phyloP scores from a whole-genome alignment of 306 rosid species.

The Casuarina cunninghamiana region DNA sequence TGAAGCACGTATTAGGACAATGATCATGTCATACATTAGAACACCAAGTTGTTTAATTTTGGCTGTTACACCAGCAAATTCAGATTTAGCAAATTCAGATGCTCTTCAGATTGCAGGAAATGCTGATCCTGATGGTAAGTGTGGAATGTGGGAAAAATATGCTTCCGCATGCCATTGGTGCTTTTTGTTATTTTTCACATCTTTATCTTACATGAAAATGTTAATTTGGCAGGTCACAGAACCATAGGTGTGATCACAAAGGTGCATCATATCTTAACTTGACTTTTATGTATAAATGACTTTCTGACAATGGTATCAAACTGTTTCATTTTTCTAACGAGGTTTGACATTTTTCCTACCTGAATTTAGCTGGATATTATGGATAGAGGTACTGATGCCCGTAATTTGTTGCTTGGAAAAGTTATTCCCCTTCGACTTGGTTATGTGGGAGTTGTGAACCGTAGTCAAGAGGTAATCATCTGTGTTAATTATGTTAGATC shows the following conservation, averaged over 20 bases:
- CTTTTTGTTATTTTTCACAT: constrained; percentile 9
- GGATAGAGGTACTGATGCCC: constrained; percentile 99
- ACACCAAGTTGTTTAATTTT: constrained; percentile 82
- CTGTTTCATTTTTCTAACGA: not conserved
- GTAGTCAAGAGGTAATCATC: constrained; percentile 91
- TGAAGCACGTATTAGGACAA: constrained; percentile 92
- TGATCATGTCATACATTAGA: constrained; percentile 97
- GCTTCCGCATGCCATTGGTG: constrained; percentile 14
- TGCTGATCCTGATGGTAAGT: constrained; percentile 97
- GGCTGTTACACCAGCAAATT: constrained; percentile 97
- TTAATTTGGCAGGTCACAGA: constrained; percentile 72
- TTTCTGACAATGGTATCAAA: constrained; percentile 11
- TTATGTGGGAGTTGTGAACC: constrained; percentile 94
- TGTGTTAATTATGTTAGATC: constrained; percentile 12
- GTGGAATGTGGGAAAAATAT: constrained; percentile 7
- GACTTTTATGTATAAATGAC: not conserved
- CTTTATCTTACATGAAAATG: constrained; percentile 3
- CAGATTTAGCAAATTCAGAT: constrained; percentile 98
- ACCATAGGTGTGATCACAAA: constrained; percentile 95
- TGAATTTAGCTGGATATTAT: constrained; percentile 82
- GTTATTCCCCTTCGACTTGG: constrained; percentile 97
- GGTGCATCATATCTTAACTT: constrained; percentile 45
- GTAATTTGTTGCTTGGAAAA: constrained; percentile 92
- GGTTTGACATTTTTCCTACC: constrained; percentile 11
- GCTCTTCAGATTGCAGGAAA: constrained; percentile 99